phyloP scores from a whole-genome alignment of 2,329 filamentous ascomycete species.

The Penicillium sp. region DNA sequence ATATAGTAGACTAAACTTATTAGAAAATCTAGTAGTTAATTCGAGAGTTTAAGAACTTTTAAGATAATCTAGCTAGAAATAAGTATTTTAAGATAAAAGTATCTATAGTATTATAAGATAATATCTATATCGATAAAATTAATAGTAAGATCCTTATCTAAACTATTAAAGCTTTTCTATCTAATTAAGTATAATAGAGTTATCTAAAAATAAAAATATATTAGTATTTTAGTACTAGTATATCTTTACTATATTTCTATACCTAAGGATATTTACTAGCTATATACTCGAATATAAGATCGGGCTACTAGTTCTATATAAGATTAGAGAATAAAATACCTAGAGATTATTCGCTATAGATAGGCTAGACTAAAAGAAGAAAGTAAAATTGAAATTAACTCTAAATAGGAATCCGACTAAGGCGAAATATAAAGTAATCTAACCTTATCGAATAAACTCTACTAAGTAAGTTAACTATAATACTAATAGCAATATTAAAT shows the following conservation, averaged over 20 bases:
- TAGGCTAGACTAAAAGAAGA: slow-evolving; percentile 38
- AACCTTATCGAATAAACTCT: slow-evolving; percentile 9
- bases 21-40: no score
- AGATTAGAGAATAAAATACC: slow-evolving; percentile 36
- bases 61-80: no score
- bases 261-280: slow-evolving; percentile 48
- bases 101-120: no score
- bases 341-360: slow-evolving; percentile 41
- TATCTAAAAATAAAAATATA: no score
- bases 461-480: slow-evolving; percentile 9
- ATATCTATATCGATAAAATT: slow-evolving; percentile 34
- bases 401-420: slow-evolving; percentile 3
- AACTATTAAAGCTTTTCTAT: no score
- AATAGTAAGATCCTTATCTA: no score
- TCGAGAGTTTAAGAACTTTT: no score
- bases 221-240: no score
- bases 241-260: slow-evolving; percentile 45
- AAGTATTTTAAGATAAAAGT: no score
- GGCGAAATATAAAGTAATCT: slow-evolving; percentile 13
- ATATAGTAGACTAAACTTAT: no score
- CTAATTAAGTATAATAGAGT: no score
- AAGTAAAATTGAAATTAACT: slow-evolving; percentile 15
- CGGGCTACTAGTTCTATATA: slow-evolving; percentile 36
- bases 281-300: slow-evolving; percentile 44
- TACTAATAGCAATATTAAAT: slow-evolving; percentile 31